Evolutionary conservation across 768 basidiomycete genomes (phyloP).

Genomic region (Mycena chlorophos): DNA sequence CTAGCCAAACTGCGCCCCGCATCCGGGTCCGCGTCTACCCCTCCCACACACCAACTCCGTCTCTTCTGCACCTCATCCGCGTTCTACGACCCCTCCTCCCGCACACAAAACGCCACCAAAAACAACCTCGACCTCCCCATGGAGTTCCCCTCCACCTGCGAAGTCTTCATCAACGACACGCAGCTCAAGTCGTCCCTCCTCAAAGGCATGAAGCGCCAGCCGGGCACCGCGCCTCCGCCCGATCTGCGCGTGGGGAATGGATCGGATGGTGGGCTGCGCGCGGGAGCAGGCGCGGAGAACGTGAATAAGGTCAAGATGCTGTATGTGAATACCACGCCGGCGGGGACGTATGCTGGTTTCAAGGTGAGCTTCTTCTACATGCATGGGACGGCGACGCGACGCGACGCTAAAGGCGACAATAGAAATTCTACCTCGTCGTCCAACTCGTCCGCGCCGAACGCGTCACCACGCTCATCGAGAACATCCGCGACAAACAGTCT

Average conservation of each 20-base stretch:
- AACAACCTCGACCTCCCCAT: conserved; percentile 49
- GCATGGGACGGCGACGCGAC: not conserved
- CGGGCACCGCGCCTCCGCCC: conserved; percentile 66
- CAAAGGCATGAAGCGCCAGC: conserved; percentile 71
- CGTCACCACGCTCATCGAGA: conserved; percentile 54
- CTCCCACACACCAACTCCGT: conserved; percentile 49
- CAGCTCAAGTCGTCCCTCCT: conserved; percentile 47
- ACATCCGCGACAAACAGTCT: conserved; percentile 53
- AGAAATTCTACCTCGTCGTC: conserved; percentile 67
- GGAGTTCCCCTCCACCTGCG: conserved; percentile 66
- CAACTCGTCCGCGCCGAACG: conserved; percentile 61
- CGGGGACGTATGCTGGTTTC: conserved; percentile 42
- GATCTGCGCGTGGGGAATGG: conserved; percentile 31
- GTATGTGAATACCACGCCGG: conserved; percentile 49
- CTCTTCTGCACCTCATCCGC: conserved; percentile 65
- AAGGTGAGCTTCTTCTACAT: conserved; percentile 45
- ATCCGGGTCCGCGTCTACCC: not conserved
- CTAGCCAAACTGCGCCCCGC: conserved; percentile 12
- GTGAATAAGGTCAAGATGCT: conserved; percentile 56
- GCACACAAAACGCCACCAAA: no score
- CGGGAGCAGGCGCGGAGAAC: not conserved
- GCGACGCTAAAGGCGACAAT: not conserved
- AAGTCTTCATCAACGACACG: conserved; percentile 56
- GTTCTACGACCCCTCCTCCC: conserved; percentile 45
- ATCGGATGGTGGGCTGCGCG: conserved; percentile 27